A percentile compares a stretch with the other conserved stretches of the same genome.
phyloP scores from a whole-genome alignment of 768 basidiomycete species.

The Tremella fuciformis region DNA sequence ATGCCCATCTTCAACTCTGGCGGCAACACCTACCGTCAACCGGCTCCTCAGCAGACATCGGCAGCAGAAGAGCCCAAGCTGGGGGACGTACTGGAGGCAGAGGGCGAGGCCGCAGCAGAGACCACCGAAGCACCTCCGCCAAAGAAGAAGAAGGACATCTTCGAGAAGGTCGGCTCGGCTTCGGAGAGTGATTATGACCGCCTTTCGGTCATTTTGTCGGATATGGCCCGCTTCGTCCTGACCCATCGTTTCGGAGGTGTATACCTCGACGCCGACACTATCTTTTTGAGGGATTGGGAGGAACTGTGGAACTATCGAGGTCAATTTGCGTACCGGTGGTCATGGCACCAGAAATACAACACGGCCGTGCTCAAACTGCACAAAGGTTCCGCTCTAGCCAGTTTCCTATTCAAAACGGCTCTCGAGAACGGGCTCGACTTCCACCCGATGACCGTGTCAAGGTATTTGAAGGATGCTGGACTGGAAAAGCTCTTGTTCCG shows the following conservation, averaged over 20 bases:
- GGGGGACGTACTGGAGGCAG: slow-evolving; percentile 31
- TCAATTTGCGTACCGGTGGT: slow-evolving; percentile 96
- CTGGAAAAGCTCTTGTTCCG: slow-evolving; percentile 78
- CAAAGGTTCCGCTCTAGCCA: slow-evolving; percentile 85
- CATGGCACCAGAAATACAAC: slow-evolving; percentile 86
- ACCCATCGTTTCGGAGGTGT: slow-evolving; percentile 94
- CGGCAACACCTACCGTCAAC: slow-evolving; percentile 47
- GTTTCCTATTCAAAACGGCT: slow-evolving; percentile 90
- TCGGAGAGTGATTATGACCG: slow-evolving; percentile 84
- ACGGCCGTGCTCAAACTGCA: slow-evolving; percentile 93
- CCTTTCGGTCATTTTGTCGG: slow-evolving; percentile 86
- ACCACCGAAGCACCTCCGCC: slow-evolving; percentile 23
- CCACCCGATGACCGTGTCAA: slow-evolving; percentile 91
- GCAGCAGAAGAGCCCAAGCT: slow-evolving; percentile 28
- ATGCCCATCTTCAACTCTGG: slow-evolving; percentile 74
- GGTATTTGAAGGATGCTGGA: slow-evolving; percentile 84
- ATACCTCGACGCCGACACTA: slow-evolving; percentile 94
- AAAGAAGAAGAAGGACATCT: slow-evolving; percentile 58
- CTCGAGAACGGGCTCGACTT: slow-evolving; percentile 88
- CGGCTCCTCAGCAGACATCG: slow-evolving; percentile 23
- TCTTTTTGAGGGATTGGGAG: slow-evolving; percentile 96
- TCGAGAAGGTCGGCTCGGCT: slow-evolving; percentile 83
- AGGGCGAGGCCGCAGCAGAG: slow-evolving; percentile 23
- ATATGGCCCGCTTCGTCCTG: slow-evolving; percentile 96
- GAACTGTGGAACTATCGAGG: slow-evolving; percentile 96